Percentiles rank a stretch among this genome's conserved stretches.
Evolutionary conservation across 305 asterid genomes (phyloP).

Genomic region (Fraxinus floribunda): DNA sequence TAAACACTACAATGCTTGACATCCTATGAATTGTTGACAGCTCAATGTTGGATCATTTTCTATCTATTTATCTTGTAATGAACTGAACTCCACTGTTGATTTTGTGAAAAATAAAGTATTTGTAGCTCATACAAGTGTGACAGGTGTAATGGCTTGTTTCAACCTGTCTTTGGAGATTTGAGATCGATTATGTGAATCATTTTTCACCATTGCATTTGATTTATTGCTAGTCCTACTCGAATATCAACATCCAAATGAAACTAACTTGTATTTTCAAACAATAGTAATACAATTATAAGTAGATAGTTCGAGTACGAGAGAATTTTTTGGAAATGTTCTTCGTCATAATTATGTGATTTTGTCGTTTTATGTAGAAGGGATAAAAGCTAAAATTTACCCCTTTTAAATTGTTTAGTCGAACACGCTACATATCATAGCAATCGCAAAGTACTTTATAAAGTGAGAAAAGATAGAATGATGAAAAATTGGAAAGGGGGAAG

Average conservation of each 20-base stretch:
- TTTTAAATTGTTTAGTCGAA: not conserved
- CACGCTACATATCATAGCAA: not conserved
- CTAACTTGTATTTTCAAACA: not conserved
- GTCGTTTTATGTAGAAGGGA: not conserved
- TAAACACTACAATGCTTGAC: not conserved
- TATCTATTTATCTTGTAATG: not conserved
- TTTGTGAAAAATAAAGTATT: not conserved
- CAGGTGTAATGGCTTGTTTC: not conserved
- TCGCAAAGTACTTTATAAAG: not conserved
- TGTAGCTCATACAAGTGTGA: not conserved
- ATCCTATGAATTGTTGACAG: not conserved
- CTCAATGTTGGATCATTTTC: not conserved
- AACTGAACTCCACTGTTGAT: not conserved
- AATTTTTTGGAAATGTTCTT: not conserved
- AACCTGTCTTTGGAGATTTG: not conserved
- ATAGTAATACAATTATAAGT: not conserved
- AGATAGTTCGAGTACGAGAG: not conserved
- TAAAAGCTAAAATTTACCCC: not conserved
- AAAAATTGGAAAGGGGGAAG: not conserved
- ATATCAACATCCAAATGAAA: not conserved
- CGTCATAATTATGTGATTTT: not conserved
- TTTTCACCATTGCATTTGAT: not conserved
- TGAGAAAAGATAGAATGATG: not conserved
- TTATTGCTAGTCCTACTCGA: not conserved
- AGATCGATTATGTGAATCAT: not conserved